These are phyloP conservation scores for Porcisia hertigi DNA, from an alignment of 208 protist species.

Conservation along the genomic window DNA sequence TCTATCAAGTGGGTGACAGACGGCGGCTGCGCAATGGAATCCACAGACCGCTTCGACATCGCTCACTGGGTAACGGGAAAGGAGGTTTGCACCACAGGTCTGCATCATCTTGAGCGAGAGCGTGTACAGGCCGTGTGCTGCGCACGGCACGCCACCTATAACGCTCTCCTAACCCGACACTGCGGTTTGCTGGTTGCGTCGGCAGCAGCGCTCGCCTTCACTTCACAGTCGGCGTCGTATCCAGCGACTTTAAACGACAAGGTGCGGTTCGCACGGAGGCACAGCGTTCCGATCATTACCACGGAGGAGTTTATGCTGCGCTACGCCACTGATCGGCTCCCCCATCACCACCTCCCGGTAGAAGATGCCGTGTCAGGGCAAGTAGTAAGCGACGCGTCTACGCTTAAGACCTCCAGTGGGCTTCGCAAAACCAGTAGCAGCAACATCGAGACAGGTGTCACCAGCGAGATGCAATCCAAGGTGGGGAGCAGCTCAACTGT, in stretches of 20 bases:
- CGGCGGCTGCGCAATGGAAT: constrained; percentile 38
- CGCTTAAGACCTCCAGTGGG: not conserved
- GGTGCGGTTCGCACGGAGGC: constrained; percentile 32
- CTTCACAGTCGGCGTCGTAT: constrained; percentile 1
- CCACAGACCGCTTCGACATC: constrained; percentile 37
- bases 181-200: constrained; percentile 52
- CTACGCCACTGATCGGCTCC: constrained; percentile 10
- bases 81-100: constrained; percentile 51
- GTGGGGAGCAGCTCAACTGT: not conserved
- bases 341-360: not conserved
- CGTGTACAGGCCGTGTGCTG: constrained; percentile 33
- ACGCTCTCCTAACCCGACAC: constrained; percentile 31
- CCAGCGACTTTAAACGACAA: constrained; percentile 24
- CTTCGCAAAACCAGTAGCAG: not conserved
- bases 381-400: not conserved
- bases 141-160: constrained; percentile 36
- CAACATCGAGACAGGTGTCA: not conserved
- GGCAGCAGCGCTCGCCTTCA: constrained; percentile 3
- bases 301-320: constrained; percentile 29
- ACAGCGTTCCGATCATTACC: constrained; percentile 30
- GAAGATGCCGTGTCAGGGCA: not conserved
- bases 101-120: constrained; percentile 31
- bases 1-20: constrained; percentile 46
- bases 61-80: constrained; percentile 32
- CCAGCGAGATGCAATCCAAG: not conserved